A percentile compares a stretch with the other conserved stretches of the same genome.
These are phyloP conservation scores for Platanus orientalis DNA, from an alignment of 164 flowering plant genomes.

Conservation along the genomic window DNA sequence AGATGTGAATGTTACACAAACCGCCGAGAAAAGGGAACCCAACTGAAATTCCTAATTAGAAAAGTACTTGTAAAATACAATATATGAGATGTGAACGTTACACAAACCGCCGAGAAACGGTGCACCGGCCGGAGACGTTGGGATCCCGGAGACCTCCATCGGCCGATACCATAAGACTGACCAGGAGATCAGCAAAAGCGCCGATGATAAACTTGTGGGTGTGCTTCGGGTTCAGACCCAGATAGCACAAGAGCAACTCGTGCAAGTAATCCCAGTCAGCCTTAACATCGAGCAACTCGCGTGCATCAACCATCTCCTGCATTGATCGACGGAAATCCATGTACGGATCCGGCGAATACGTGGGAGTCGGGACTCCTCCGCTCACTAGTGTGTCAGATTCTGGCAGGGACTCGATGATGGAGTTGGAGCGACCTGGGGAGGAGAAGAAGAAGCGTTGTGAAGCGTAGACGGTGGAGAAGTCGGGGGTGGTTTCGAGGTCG, in stretches of 20 bases:
- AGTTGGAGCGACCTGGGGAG: conserved; percentile 76
- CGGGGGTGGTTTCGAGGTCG: conserved; percentile 27
- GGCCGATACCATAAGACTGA: conserved; percentile 21
- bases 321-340: conserved; percentile 77
- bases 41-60: conserved; percentile 4
- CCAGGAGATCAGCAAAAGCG: conserved; percentile 63
- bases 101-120: conserved; percentile 4
- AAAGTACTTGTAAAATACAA: not conserved
- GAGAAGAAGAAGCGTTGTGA: conserved; percentile 86
- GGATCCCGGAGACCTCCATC: conserved; percentile 4
- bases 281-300: conserved; percentile 22
- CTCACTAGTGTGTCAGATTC: conserved; percentile 8
- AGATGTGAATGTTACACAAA: conserved; percentile 9
- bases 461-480: conserved; percentile 53
- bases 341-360: conserved; percentile 53
- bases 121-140: conserved; percentile 3
- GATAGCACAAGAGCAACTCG: conserved; percentile 61
- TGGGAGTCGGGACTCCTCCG: conserved; percentile 48
- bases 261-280: conserved; percentile 55
- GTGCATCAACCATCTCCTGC: conserved; percentile 92
- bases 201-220: conserved; percentile 63
- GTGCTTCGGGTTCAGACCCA: conserved; percentile 48
- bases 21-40: conserved; percentile 2
- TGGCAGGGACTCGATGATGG: conserved; percentile 45
- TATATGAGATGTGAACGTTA: conserved; percentile 6